Conservation (phyloP, 495 filamentous ascomycete genomes). For the Tuber brumale region DNA sequence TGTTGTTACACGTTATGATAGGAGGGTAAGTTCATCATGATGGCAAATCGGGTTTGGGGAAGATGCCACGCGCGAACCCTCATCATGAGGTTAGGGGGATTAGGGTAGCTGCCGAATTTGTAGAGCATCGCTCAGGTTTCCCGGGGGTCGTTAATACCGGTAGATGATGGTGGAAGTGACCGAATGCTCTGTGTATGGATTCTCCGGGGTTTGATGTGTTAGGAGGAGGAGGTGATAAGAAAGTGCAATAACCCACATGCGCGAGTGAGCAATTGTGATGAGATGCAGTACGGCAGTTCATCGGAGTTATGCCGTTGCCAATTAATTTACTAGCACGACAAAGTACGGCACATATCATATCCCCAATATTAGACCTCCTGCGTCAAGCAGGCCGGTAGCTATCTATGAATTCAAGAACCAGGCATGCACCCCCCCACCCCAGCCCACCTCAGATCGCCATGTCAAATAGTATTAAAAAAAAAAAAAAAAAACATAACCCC, state of each 20-base stretch:
- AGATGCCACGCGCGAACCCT: not conserved
- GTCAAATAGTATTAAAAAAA: not conserved
- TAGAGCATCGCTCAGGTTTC: not conserved
- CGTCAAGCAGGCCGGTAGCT: not conserved
- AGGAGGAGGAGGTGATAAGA: not conserved
- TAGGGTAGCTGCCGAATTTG: not conserved
- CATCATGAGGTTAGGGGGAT: not conserved
- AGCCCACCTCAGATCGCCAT: not conserved
- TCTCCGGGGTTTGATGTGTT: not conserved
- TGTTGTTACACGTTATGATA: not conserved
- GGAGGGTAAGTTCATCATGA: not conserved
- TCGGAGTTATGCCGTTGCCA: not conserved
- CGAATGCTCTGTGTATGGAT: not conserved
- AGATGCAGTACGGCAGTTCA: not conserved
- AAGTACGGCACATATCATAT: not conserved
- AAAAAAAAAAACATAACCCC: constrained; percentile 10
- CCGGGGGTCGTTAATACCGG: not conserved
- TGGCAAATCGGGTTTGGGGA: not conserved
- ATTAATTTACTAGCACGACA: not conserved
- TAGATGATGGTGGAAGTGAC: not conserved
- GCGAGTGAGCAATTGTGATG: not conserved
- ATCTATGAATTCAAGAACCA: constrained; percentile 1
- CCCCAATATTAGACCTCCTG: not conserved
- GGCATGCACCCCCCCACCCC: not conserved
- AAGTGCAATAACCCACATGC: not conserved